These are phyloP conservation scores for Filosporella fistucella DNA, from an alignment of 495 filamentous ascomycete genomes.

Conservation along the genomic window DNA sequence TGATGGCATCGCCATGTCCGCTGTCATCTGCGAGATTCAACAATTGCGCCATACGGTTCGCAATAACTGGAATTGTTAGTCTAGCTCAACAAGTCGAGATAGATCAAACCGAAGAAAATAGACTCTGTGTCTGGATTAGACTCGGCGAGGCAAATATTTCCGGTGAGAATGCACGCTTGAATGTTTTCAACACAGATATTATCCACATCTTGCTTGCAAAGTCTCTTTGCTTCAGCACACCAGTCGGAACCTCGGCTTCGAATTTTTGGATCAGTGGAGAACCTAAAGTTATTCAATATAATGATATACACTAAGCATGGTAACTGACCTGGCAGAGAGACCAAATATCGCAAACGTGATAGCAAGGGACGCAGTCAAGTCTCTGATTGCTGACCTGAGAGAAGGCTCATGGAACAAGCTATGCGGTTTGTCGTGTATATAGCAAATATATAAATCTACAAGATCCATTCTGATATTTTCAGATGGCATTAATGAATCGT, in stretches of 20 bases:
- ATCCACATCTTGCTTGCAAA: conserved; percentile 8
- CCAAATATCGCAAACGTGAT: conserved; percentile 20
- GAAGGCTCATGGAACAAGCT: conserved; percentile 24
- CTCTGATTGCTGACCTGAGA: neutral
- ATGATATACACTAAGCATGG: neutral
- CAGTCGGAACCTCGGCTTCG: neutral
- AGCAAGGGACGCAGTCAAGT: conserved; percentile 7
- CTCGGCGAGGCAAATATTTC: conserved; percentile 9
- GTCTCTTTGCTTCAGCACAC: neutral
- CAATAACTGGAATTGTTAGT: conserved; percentile 3
- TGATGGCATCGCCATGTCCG: neutral
- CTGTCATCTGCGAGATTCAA: neutral
- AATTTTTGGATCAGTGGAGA: neutral
- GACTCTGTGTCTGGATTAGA: conserved; percentile 6
- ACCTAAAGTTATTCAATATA: neutral
- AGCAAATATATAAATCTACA: conserved; percentile 26
- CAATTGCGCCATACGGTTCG: conserved; percentile 15
- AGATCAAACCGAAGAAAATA: conserved; percentile 11
- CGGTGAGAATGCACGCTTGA: conserved; percentile 16
- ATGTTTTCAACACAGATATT: conserved; percentile 17
- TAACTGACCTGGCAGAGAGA: conserved; percentile 21
- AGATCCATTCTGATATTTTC: no score
- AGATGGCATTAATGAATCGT: no score
- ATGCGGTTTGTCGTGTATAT: conserved; percentile 30
- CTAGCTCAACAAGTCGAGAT: neutral